Percentiles rank a stretch among this genome's conserved stretches.
Evolutionary conservation across 2,329 filamentous ascomycete species (phyloP).

Genomic region (Xylariaceae sp.): DNA sequence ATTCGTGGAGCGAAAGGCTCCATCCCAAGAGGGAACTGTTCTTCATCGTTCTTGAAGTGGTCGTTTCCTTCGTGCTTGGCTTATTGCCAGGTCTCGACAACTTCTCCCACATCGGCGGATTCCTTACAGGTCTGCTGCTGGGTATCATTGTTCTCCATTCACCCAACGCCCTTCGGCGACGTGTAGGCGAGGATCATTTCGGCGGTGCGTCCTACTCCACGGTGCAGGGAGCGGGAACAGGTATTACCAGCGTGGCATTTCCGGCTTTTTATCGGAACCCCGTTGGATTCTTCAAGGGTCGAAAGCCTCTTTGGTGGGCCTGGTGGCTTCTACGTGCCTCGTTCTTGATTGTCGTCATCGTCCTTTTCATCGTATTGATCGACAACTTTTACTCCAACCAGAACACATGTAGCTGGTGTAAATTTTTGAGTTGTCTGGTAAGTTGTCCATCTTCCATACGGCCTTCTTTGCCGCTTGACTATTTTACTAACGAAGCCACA

Average conservation of each 20-base stretch:
- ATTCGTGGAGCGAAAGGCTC: conserved; percentile 79
- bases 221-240: conserved; percentile 45
- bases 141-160: conserved; percentile 87
- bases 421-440: conserved; percentile 89
- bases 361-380: conserved; percentile 81
- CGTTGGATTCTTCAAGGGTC: conserved; percentile 80
- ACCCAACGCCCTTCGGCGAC: conserved; percentile 71
- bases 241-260: conserved; percentile 40
- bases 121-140: conserved; percentile 83
- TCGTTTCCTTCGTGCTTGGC: conserved; percentile 87
- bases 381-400: conserved; percentile 86
- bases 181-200: conserved; percentile 60
- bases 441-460: conserved; percentile 39
- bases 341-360: conserved; percentile 72
- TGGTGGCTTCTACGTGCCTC: conserved; percentile 90
- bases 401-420: conserved; percentile 84
- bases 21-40: conserved; percentile 79
- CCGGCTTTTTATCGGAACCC: conserved; percentile 59
- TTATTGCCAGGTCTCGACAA: conserved; percentile 92
- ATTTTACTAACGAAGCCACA: conserved; percentile 12
- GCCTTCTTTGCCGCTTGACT: neutral
- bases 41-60: conserved; percentile 80
- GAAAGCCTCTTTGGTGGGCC: conserved; percentile 92
- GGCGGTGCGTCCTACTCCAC: conserved; percentile 61
- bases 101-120: conserved; percentile 95